Base-by-base conservation (phyloP, 2,329 filamentous ascomycete species). In the Cladosporium sp. region DNA sequence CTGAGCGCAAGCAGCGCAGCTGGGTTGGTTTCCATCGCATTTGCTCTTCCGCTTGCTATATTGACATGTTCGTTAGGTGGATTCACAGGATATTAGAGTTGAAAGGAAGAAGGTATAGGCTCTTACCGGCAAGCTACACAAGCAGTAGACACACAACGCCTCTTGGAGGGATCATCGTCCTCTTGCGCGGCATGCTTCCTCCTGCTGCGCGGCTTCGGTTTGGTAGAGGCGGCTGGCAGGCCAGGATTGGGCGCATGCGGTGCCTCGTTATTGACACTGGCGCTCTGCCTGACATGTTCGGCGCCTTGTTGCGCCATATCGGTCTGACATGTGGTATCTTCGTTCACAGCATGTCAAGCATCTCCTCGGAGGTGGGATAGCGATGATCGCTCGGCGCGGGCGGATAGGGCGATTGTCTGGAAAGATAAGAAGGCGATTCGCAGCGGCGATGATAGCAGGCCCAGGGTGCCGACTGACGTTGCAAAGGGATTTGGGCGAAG, bases 1-100 rank as follows among this genome's bases (percentile, higher is more conserved):
- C 59, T 90, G 95, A 55, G 88, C 83, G 70, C 93, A 98, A n/a
- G 93, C 92, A 7, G 92, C 92, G 66, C 93, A 97, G 60, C 88
- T 91, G 5, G 92, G 92, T 4, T 87, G 77, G 50, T 90, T 91
- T 53, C 92, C 92, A 69, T 97, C 92, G 68, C 92, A 97, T 78
- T 67, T 69, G 49, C 58, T 63, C 50, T 68, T 68, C 12, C 65
- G 61, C 53, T 65, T 66, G 43, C 64, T 63, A 49, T 15, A 35
- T 16, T 27, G n/a, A 20, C 11, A 32, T 11, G 15, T 19, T 18
- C 13, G 43, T 47, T 40, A 43, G 41, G 11, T 15, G n/a, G 20
- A n/a, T 25, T 22, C 30, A 12, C 38, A 18, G 6, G 22, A 36
- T 9, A 9, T 5, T 27, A 27, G 22, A n/a, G 30, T 32, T 32